phyloP scores from a whole-genome alignment of 1,284 basidiomycete genomes.

The Quambalaria eucalypti region DNA sequence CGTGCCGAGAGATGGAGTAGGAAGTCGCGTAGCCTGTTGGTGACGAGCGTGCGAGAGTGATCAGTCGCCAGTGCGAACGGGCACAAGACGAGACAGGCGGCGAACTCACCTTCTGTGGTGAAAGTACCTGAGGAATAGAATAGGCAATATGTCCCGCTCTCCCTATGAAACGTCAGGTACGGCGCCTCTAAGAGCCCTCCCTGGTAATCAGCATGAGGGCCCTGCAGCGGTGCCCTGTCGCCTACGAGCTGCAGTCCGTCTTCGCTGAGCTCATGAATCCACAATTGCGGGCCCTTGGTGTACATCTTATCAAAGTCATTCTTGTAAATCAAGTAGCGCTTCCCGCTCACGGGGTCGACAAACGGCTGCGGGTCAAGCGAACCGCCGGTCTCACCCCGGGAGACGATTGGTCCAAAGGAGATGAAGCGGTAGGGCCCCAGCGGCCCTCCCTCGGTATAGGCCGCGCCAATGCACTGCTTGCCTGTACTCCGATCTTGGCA shows the following conservation, averaged over 20 bases:
- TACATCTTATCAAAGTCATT: constrained; percentile 18
- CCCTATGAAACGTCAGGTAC: constrained; percentile 22
- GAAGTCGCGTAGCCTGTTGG: constrained; percentile 22
- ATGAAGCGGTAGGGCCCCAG: constrained; percentile 26
- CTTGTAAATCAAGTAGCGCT: constrained; percentile 30
- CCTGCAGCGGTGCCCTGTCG: constrained; percentile 21
- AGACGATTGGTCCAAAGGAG: constrained; percentile 22
- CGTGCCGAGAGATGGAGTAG: constrained; percentile 21
- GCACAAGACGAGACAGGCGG: no score
- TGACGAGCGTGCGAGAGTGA: no score
- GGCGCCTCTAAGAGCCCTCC: constrained; percentile 26
- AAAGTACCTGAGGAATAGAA: constrained; percentile 33
- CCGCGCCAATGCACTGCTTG: constrained; percentile 31
- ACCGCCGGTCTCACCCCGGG: constrained; percentile 20
- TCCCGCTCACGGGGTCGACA: constrained; percentile 19
- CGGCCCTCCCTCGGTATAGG: constrained; percentile 14
- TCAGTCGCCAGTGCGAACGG: no score
- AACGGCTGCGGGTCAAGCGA: constrained; percentile 33
- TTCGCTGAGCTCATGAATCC: constrained; percentile 26
- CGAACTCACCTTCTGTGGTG: constrained; percentile 13
- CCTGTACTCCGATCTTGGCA: constrained; percentile 14
- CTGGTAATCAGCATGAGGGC: constrained; percentile 18
- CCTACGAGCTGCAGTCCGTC: constrained; percentile 25
- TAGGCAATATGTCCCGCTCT: constrained; percentile 24
- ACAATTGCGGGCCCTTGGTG: constrained; percentile 24